These are phyloP conservation scores for Penicillium bovifimosum DNA, from an alignment of 495 filamentous ascomycete genomes.

Conservation along the genomic window DNA sequence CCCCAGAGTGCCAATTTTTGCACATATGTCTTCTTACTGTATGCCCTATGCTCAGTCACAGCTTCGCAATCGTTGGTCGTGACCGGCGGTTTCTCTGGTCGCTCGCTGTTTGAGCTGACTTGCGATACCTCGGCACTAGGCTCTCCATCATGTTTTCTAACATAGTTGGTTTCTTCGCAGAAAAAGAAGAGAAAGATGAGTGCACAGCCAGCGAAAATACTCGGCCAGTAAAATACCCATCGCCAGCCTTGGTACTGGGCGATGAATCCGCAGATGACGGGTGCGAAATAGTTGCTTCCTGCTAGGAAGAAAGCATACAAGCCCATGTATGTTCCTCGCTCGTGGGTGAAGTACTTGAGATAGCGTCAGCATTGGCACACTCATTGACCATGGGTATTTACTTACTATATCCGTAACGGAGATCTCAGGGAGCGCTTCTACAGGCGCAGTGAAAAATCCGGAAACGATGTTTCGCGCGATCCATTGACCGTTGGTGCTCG, in stretches of 20 bases:
- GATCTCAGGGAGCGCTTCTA: constrained; percentile 59
- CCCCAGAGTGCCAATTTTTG: constrained; percentile 50
- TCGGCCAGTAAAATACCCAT: constrained; percentile 63
- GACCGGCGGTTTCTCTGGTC: constrained; percentile 16
- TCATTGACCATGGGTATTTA: background rate
- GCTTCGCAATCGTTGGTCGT: constrained; percentile 5
- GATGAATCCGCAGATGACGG: constrained; percentile 63
- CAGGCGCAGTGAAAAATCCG: constrained; percentile 61
- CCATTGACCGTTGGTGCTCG: constrained; percentile 53
- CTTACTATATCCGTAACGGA: constrained; percentile 54
- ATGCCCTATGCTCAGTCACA: constrained; percentile 16
- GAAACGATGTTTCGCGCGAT: constrained; percentile 56
- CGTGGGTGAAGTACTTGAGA: constrained; percentile 55
- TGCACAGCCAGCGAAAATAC: constrained; percentile 52
- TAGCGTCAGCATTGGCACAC: background rate
- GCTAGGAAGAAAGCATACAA: constrained; percentile 58
- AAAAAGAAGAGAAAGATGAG: constrained; percentile 60
- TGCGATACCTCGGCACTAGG: constrained; percentile 12
- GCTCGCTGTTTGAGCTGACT: constrained; percentile 11
- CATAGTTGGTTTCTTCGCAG: constrained; percentile 66
- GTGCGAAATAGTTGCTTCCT: constrained; percentile 61
- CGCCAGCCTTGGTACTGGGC: constrained; percentile 55
- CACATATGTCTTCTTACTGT: constrained; percentile 41
- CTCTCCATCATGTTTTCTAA: constrained; percentile 25
- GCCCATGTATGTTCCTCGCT: constrained; percentile 60